These are phyloP conservation scores for Phaeotremella fagi DNA, from an alignment of 768 basidiomycete species.

Conservation along the genomic window DNA sequence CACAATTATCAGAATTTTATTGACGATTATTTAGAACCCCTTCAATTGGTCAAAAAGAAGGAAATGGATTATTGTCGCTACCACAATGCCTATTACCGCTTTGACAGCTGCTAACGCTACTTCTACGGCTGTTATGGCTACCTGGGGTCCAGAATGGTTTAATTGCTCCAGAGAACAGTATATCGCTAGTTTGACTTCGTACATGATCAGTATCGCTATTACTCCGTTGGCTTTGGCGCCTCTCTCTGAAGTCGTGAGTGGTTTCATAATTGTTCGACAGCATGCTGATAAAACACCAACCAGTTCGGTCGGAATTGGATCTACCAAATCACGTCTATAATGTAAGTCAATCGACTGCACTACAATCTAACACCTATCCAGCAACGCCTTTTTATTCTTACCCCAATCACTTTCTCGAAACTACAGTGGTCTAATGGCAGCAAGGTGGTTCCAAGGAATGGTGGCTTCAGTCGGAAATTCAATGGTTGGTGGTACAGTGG, in stretches of 20 bases:
- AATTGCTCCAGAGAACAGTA: conserved; percentile 13
- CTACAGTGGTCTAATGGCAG: conserved; percentile 25
- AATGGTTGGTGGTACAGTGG: conserved; percentile 45
- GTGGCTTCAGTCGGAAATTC: conserved; percentile 39
- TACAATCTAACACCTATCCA: conserved; percentile 1
- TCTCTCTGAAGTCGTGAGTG: conserved; percentile 32
- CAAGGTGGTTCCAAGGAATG: conserved; percentile 41
- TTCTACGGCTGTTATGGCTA: conserved; percentile 7
- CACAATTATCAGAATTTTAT: not conserved
- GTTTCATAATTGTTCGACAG: not conserved
- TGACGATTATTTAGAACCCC: conserved; percentile 28
- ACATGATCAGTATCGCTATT: conserved; percentile 32
- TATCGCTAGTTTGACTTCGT: conserved; percentile 15
- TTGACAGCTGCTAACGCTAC: conserved; percentile 18
- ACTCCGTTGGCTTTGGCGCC: conserved; percentile 41
- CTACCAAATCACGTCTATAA: conserved; percentile 36
- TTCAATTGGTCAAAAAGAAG: conserved; percentile 37
- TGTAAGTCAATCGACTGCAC: conserved; percentile 11
- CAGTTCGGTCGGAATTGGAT: conserved; percentile 39
- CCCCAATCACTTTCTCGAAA: conserved; percentile 33
- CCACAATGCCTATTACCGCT: conserved; percentile 27
- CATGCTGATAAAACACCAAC: not conserved
- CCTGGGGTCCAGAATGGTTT: conserved; percentile 21
- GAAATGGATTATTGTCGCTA: conserved; percentile 30
- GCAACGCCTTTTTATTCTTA: conserved; percentile 31